These are phyloP conservation scores for Pilasporangium apinafurcum DNA, from an alignment of 352 stramenopile species.

Conservation along the genomic window DNA sequence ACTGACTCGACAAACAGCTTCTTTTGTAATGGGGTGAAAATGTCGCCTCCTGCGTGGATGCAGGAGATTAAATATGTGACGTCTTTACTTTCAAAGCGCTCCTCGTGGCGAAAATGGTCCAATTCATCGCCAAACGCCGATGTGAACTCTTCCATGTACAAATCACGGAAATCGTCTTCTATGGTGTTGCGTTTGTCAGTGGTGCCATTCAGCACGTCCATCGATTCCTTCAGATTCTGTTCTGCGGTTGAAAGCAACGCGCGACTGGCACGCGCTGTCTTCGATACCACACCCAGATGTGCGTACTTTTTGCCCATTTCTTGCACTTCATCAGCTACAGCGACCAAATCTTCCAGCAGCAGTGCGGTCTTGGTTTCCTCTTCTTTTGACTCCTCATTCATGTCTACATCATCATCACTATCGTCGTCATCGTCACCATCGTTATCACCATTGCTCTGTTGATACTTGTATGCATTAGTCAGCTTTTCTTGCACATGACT, in stretches of 20 bases:
- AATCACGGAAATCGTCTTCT: conserved; percentile 54
- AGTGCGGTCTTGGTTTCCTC: conserved; percentile 20
- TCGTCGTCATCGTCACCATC: conserved; percentile 20
- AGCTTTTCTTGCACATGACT: conserved; percentile 43
- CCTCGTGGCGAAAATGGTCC: conserved; percentile 80
- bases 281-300: conserved; percentile 37
- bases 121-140: conserved; percentile 79
- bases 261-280: conserved; percentile 47
- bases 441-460: conserved; percentile 7
- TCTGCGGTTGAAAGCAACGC: conserved; percentile 44
- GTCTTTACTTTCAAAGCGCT: conserved; percentile 82
- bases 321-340: conserved; percentile 36
- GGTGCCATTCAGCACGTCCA: conserved; percentile 7
- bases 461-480: conserved; percentile 12
- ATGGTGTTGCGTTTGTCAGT: conserved; percentile 13
- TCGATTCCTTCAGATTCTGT: conserved; percentile 21
- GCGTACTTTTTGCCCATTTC: conserved; percentile 39
- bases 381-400: conserved; percentile 19
- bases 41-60: conserved; percentile 72
- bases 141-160: conserved; percentile 87
- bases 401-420: conserved; percentile 27
- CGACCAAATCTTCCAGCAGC: conserved; percentile 57
- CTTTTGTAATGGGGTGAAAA: conserved; percentile 79
- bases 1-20: conserved; percentile 75
- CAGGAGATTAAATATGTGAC: conserved; percentile 88